phyloP scores from a whole-genome alignment of 371 early-diverging fungal genomes.

The Pancytospora philotis region DNA sequence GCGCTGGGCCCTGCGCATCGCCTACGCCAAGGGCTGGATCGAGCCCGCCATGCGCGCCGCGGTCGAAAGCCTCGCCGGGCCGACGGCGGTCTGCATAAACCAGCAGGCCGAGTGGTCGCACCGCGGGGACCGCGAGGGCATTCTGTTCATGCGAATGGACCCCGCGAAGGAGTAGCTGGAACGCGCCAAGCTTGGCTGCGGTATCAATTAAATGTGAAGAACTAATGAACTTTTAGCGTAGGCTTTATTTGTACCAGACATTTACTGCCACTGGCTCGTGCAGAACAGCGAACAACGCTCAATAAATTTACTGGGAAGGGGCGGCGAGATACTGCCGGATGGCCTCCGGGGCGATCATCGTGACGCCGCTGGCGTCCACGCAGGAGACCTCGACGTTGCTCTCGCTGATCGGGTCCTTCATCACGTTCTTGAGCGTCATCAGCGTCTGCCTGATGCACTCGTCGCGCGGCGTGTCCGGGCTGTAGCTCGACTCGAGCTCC shows the following conservation, averaged over 20 bases:
- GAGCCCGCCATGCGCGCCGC: not conserved
- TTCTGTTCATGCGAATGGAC: too few species aligned
- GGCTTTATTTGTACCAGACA: too few species aligned
- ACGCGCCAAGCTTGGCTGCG: too few species aligned
- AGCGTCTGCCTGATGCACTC: conserved; percentile 77
- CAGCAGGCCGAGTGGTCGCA: not conserved
- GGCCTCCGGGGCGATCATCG: conserved; percentile 44
- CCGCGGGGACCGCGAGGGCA: not conserved
- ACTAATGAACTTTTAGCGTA: too few species aligned
- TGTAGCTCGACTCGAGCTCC: conserved; percentile 74
- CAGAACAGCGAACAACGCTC: not conserved
- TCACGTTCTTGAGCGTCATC: conserved; percentile 90
- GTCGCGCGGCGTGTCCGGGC: conserved; percentile 67
- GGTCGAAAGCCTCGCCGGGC: not conserved
- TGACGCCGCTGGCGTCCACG: conserved; percentile 59
- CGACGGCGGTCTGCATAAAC: not conserved
- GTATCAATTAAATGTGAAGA: too few species aligned
- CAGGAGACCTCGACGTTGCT: conserved; percentile 84
- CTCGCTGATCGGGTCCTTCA: conserved; percentile 93
- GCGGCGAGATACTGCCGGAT: conserved; percentile 20
- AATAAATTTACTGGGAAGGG: not conserved
- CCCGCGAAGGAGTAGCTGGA: too few species aligned
- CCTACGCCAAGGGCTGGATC: conserved; percentile 10
- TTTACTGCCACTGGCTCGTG: too few species aligned
- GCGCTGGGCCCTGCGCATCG: conserved; percentile 16